These are phyloP conservation scores for Neostapfia colusana DNA, from an alignment of 176 grass and related monocot genomes.

Conservation along the genomic window DNA sequence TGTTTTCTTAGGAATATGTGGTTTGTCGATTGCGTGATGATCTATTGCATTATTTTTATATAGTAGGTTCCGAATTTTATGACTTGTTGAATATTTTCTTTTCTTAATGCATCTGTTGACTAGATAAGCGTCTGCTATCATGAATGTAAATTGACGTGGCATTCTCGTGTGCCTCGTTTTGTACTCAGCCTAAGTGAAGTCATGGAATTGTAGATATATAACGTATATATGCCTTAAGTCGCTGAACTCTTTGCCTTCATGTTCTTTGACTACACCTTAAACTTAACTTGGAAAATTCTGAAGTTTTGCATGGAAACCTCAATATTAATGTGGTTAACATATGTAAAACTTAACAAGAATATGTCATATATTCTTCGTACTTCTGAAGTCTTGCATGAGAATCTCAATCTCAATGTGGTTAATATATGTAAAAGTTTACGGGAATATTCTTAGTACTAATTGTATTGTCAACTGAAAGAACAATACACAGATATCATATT, in stretches of 20 bases:
- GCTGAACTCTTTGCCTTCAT: background rate
- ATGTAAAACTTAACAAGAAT: background rate
- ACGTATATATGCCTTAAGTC: background rate
- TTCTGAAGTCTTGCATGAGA: background rate
- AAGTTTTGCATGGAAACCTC: background rate
- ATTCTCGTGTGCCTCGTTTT: background rate
- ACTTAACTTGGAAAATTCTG: background rate
- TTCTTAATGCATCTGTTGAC: background rate
- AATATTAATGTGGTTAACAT: background rate
- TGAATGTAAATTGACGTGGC: too few species aligned
- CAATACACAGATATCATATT: background rate
- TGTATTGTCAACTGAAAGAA: constrained; percentile 4
- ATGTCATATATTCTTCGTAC: constrained; percentile 13
- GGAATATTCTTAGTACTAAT: constrained; percentile 10
- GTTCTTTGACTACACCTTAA: background rate
- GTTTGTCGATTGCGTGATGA: background rate
- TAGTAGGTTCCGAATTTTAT: background rate
- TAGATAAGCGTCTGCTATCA: background rate
- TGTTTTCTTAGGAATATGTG: background rate
- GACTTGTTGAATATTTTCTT: background rate
- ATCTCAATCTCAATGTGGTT: background rate
- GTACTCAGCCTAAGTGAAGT: background rate
- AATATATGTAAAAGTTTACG: background rate
- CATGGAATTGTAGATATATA: too few species aligned
- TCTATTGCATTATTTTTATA: background rate